These are phyloP conservation scores for Claviceps pazoutovae DNA, from an alignment of 2,329 filamentous ascomycete genomes.

Conservation along the genomic window DNA sequence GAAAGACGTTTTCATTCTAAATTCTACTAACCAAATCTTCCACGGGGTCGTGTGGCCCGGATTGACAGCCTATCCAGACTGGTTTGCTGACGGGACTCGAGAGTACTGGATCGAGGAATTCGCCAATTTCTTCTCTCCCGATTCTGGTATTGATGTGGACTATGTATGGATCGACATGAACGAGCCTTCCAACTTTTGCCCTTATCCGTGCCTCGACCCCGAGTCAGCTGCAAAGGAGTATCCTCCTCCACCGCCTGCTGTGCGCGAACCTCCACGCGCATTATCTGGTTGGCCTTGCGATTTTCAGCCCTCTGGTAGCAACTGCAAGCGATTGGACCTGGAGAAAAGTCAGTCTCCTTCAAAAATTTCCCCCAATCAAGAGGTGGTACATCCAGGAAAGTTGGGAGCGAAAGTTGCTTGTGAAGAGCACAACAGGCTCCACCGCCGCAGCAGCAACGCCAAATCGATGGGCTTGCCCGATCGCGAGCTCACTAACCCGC, in stretches of 20 bases:
- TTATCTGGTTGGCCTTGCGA: slow-evolving; percentile 49
- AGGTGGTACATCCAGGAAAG: neutral
- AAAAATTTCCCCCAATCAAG: neutral
- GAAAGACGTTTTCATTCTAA: slow-evolving; percentile 32
- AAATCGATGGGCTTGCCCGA: slow-evolving; percentile 9
- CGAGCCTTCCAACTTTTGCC: slow-evolving; percentile 22
- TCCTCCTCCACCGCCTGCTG: slow-evolving; percentile 46
- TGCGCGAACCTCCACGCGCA: slow-evolving; percentile 45
- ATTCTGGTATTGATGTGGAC: slow-evolving; percentile 58
- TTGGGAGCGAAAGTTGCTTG: too few relatives aligned
- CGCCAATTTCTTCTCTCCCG: slow-evolving; percentile 43
- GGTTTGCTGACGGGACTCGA: slow-evolving; percentile 52
- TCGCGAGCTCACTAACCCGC: slow-evolving; percentile 10
- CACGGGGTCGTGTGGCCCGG: slow-evolving; percentile 69
- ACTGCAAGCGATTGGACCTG: slow-evolving; percentile 2
- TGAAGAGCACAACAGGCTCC: too few relatives aligned
- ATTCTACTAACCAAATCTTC: slow-evolving; percentile 38
- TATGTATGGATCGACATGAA: slow-evolving; percentile 64
- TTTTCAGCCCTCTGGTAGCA: slow-evolving; percentile 11
- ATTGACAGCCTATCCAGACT: slow-evolving; percentile 57
- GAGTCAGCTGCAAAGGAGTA: slow-evolving; percentile 24
- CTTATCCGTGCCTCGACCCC: slow-evolving; percentile 19
- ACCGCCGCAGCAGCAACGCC: neutral
- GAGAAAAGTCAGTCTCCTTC: neutral
- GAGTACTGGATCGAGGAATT: slow-evolving; percentile 60